Percentiles rank a stretch among this genome's conserved stretches.
Evolutionary conservation across 2,329 filamentous ascomycete species (phyloP).

Genomic region (Pseudogymnoascus sp.): DNA sequence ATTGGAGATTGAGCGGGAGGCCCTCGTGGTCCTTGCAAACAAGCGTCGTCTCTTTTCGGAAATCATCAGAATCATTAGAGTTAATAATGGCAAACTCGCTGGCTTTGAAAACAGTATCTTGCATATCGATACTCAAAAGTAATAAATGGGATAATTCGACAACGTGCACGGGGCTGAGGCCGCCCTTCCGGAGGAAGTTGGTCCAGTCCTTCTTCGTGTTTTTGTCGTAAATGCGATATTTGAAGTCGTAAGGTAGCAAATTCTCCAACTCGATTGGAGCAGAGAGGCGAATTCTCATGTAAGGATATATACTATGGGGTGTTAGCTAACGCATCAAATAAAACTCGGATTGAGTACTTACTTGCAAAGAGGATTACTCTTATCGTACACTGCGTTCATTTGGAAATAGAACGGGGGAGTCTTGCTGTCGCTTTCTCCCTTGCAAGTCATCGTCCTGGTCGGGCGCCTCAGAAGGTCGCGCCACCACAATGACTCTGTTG

Average conservation of each 20-base stretch:
- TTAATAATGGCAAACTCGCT: constrained; percentile 99
- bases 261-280: constrained; percentile 94
- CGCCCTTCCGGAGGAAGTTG: constrained; percentile 93
- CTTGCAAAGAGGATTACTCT: constrained; percentile 71
- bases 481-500: constrained; percentile 84
- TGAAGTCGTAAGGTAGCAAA: constrained; percentile 93
- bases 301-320: constrained; percentile 64
- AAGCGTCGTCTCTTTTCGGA: constrained; percentile 71
- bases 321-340: constrained; percentile 26
- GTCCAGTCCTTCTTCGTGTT: constrained; percentile 99
- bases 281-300: constrained; percentile 87
- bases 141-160: constrained; percentile 92
- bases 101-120: constrained; percentile 87
- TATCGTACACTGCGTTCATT: constrained; percentile 78
- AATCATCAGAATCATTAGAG: constrained; percentile 77
- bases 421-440: constrained; percentile 71
- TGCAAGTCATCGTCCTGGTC: constrained; percentile 80
- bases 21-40: constrained; percentile 79
- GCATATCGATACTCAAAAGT: constrained; percentile 88
- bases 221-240: constrained; percentile 98
- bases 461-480: constrained; percentile 78
- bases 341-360: constrained; percentile 33
- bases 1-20: constrained; percentile 67
- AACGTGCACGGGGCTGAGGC: constrained; percentile 93
- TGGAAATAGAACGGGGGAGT: constrained; percentile 91